Conservation (phyloP, 306 rosid species). For the Prosopis cineraria region DNA sequence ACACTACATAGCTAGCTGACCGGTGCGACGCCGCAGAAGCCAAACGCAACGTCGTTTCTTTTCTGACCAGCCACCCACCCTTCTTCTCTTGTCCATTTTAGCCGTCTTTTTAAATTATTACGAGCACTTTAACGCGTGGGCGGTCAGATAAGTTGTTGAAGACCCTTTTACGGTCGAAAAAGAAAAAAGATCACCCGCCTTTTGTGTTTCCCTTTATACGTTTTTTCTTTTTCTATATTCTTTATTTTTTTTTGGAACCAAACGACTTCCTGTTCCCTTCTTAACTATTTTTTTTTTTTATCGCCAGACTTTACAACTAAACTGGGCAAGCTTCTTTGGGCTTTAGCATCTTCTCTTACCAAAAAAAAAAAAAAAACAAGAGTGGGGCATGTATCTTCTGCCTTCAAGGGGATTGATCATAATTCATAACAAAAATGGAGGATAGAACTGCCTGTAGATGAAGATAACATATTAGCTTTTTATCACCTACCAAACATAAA, state of each 20-base stretch:
- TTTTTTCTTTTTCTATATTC: background rate
- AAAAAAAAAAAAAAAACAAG: too few relatives aligned
- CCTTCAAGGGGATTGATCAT: background rate
- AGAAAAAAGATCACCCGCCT: too few relatives aligned
- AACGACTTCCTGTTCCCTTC: background rate
- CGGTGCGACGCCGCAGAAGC: conserved; percentile 38
- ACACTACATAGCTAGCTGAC: conserved; percentile 32
- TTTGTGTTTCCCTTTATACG: conserved; percentile 33
- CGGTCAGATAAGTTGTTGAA: conserved; percentile 24
- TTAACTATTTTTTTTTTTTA: too few relatives aligned
- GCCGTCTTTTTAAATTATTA: background rate
- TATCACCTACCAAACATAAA: too few relatives aligned
- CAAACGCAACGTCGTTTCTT: background rate
- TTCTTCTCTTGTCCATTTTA: background rate
- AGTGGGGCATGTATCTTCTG: background rate
- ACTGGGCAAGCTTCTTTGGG: too few relatives aligned
- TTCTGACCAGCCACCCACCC: background rate
- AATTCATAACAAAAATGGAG: too few relatives aligned
- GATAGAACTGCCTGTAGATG: too few relatives aligned
- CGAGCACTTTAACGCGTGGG: conserved; percentile 47
- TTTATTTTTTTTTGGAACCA: background rate
- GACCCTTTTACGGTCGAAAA: conserved; percentile 41
- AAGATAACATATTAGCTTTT: too few relatives aligned
- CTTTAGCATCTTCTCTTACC: too few relatives aligned
- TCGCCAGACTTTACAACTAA: too few relatives aligned